A percentile compares a stretch with the other conserved stretches of the same genome.
These are phyloP conservation scores for Acacia confusa DNA, from an alignment of 306 rosid species.

Conservation along the genomic window DNA sequence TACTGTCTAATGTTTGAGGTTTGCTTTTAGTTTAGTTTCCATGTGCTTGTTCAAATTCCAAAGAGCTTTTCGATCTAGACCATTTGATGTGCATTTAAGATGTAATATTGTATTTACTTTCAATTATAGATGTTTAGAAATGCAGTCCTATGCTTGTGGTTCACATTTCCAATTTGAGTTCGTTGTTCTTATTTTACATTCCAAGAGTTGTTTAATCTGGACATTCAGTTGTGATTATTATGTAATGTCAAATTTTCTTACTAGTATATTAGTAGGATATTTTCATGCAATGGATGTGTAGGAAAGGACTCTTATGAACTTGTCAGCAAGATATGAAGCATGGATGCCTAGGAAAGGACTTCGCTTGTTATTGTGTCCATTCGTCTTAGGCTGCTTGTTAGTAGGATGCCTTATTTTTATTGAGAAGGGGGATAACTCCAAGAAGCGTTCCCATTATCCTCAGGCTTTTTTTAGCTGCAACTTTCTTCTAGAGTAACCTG, in stretches of 20 bases:
- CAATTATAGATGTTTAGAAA: neutral
- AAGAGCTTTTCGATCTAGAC: neutral
- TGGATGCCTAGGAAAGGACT: neutral
- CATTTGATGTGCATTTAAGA: slow-evolving; percentile 5
- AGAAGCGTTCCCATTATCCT: neutral
- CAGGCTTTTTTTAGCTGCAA: neutral
- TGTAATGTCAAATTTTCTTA: neutral
- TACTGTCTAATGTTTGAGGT: slow-evolving; percentile 17
- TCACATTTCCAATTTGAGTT: neutral
- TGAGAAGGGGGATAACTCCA: neutral
- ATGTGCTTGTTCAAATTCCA: slow-evolving; percentile 7
- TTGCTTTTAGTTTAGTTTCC: neutral
- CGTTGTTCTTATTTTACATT: neutral
- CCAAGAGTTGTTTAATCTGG: neutral
- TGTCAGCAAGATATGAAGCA: neutral
- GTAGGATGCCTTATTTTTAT: neutral
- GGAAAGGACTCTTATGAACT: neutral
- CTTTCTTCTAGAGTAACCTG: neutral
- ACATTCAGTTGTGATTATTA: neutral
- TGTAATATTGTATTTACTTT: slow-evolving; percentile 1
- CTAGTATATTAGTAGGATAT: slow-evolving; percentile 1
- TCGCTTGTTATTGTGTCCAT: neutral
- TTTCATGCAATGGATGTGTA: slow-evolving; percentile 8
- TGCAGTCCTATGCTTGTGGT: neutral
- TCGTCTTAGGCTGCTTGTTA: neutral